Percentiles rank a stretch among this genome's conserved stretches.
These are phyloP conservation scores for Trichoderma guizhouense DNA, from an alignment of 2,329 filamentous ascomycete genomes.

Conservation along the genomic window DNA sequence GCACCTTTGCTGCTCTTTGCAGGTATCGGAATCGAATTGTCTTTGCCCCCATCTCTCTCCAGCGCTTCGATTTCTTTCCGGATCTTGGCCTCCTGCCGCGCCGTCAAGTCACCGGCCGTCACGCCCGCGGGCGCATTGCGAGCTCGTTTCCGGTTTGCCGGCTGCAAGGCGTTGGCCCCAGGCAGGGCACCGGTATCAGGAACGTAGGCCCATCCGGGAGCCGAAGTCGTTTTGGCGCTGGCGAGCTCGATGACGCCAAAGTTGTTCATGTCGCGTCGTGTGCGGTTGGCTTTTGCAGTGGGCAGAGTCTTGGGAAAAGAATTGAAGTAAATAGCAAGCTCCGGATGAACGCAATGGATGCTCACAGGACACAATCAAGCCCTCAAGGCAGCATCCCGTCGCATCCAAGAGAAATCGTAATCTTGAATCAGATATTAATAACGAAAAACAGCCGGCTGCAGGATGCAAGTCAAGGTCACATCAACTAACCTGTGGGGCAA, in stretches of 20 bases:
- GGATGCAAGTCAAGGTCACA: not conserved
- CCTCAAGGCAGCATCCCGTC: not conserved
- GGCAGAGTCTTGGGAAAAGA: not conserved
- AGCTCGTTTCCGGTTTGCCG: conserved; percentile 67
- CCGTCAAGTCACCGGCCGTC: conserved; percentile 64
- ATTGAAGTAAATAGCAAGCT: not conserved
- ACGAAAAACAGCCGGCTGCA: not conserved
- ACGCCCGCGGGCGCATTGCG: conserved; percentile 51
- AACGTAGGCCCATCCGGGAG: conserved; percentile 91
- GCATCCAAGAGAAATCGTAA: not conserved
- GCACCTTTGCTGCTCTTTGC: conserved; percentile 47
- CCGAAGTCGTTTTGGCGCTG: conserved; percentile 62
- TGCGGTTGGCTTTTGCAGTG: not conserved
- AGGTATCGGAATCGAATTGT: conserved; percentile 68
- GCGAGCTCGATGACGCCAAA: conserved; percentile 82
- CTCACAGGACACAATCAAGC: not conserved
- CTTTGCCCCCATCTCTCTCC: conserved; percentile 73
- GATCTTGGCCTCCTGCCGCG: conserved; percentile 78
- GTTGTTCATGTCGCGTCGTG: conserved; percentile 50
- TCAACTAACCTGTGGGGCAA: not conserved
- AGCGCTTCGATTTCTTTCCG: conserved; percentile 78
- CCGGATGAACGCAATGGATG: not conserved
- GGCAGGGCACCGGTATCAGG: conserved; percentile 64
- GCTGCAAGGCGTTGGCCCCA: conserved; percentile 49
- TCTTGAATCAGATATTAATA: not conserved